Conservation (phyloP, 1,284 basidiomycete species). For the Puccinia triticina region DNA sequence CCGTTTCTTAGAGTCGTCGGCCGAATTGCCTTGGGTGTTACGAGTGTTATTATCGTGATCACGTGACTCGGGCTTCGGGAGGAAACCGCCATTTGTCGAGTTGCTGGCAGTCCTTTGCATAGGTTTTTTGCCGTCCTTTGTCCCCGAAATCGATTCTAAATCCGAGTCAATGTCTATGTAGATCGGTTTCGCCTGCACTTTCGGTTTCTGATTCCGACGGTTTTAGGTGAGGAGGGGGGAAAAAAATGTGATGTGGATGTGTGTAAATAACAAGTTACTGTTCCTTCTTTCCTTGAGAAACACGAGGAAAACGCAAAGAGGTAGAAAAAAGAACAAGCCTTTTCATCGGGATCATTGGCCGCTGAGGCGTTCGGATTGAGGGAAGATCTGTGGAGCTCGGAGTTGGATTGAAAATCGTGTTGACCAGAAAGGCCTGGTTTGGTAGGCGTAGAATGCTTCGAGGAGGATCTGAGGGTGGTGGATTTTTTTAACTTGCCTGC, state of each 20-base stretch:
- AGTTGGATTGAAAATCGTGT: slow-evolving; percentile 16
- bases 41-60: neutral
- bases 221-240: neutral
- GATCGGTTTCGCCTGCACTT: neutral
- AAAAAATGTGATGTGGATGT: neutral
- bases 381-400: slow-evolving; percentile 4
- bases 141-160: neutral
- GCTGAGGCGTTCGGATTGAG: neutral
- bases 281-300: neutral
- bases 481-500: neutral
- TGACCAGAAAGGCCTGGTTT: neutral
- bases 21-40: neutral
- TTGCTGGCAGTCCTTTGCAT: neutral
- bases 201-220: neutral
- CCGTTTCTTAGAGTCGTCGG: neutral
- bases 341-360: neutral
- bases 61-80: neutral
- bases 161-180: slow-evolving; percentile 1
- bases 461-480: neutral
- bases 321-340: slow-evolving; percentile 11
- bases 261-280: neutral
- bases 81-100: neutral
- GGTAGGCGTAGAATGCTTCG: neutral
- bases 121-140: neutral
- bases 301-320: neutral